Conservation (phyloP, 2,329 filamentous ascomycete genomes). For the Fusarium sp. region DNA sequence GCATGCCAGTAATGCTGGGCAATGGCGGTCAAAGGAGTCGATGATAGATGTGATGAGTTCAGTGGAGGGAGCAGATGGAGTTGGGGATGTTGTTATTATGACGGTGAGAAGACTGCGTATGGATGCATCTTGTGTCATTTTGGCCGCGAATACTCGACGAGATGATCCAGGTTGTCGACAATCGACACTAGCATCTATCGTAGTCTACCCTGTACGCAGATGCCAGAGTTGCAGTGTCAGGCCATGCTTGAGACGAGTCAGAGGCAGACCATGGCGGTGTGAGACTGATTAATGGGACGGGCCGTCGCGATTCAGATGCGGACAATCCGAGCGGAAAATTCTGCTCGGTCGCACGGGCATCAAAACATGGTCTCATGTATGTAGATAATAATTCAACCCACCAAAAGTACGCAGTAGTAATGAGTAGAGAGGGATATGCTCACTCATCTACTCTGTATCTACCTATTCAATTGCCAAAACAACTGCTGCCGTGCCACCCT, state of each 20-base stretch:
- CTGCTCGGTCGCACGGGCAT: background rate
- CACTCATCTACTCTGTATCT: no score
- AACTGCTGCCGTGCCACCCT: no score
- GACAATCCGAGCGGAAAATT: slow-evolving; percentile 25
- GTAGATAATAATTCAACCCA: no score
- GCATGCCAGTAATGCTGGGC: slow-evolving; percentile 53
- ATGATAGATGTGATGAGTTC: slow-evolving; percentile 60
- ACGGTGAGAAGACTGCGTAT: slow-evolving; percentile 40
- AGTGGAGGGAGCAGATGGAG: slow-evolving; percentile 62
- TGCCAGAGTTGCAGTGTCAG: background rate
- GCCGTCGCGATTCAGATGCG: slow-evolving; percentile 7
- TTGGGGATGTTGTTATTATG: slow-evolving; percentile 64
- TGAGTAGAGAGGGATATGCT: no score
- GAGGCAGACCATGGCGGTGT: slow-evolving; percentile 18
- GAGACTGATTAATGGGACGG: slow-evolving; percentile 15
- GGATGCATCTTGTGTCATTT: slow-evolving; percentile 17
- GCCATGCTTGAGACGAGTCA: slow-evolving; percentile 1
- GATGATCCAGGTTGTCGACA: background rate
- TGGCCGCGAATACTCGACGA: background rate
- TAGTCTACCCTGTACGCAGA: slow-evolving; percentile 23
- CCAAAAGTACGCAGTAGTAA: no score
- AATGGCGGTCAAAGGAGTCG: slow-evolving; percentile 56
- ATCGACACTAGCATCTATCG: slow-evolving; percentile 13
- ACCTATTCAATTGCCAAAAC: no score
- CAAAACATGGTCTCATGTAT: no score